Percentiles rank a stretch among this genome's conserved stretches.
These are phyloP conservation scores for Neurospora africana DNA, from an alignment of 495 filamentous ascomycete genomes.

Conservation along the genomic window DNA sequence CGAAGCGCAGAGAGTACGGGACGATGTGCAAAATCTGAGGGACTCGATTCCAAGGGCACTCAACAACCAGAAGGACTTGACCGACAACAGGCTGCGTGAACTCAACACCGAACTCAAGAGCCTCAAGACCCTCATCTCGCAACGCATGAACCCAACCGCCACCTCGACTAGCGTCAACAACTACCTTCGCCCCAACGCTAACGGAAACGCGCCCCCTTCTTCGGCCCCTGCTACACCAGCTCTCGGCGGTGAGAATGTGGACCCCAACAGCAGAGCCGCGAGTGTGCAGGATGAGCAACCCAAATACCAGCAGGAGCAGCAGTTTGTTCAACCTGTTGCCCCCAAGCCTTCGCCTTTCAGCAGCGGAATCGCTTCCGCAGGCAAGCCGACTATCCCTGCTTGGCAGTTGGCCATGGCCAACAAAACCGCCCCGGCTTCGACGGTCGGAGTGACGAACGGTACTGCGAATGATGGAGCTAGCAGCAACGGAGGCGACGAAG, in stretches of 20 bases:
- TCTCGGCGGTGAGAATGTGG: conserved; percentile 12
- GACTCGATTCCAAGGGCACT: conserved; percentile 80
- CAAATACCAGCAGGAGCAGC: conserved; percentile 24
- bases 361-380: conserved; percentile 22
- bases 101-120: conserved; percentile 84
- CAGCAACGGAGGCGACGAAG: conserved; percentile 13
- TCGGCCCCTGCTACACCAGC: conserved; percentile 23
- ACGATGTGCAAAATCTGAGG: conserved; percentile 74
- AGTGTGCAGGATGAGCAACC: conserved; percentile 28
- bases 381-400: conserved; percentile 67
- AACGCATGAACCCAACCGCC: conserved; percentile 53
- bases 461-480: conserved; percentile 7
- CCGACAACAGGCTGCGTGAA: conserved; percentile 71
- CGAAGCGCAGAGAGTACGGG: conserved; percentile 71
- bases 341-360: conserved; percentile 25
- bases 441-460: conserved; percentile 17
- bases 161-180: conserved; percentile 24
- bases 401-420: conserved; percentile 79
- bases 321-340: conserved; percentile 8
- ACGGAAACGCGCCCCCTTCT: conserved; percentile 20
- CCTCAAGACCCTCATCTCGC: conserved; percentile 76
- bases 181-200: conserved; percentile 26
- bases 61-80: conserved; percentile 72
- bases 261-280: conserved; percentile 10
- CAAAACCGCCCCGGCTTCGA: conserved; percentile 23